Evolutionary conservation across 2,329 filamentous ascomycete species (phyloP).

Genomic region (Pseudopyrenochaeta lycopersici): DNA sequence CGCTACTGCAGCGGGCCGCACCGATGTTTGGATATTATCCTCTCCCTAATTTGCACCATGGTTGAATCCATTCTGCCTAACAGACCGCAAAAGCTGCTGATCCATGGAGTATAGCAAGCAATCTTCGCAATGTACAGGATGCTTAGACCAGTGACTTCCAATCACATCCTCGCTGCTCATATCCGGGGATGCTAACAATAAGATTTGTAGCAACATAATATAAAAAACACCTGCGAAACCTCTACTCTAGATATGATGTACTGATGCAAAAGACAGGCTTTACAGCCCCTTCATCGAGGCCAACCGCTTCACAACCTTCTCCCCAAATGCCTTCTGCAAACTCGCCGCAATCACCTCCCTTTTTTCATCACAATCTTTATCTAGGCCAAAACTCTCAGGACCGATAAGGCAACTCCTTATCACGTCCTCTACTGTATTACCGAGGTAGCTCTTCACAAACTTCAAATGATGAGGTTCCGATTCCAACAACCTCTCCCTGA

Average conservation of each 20-base stretch:
- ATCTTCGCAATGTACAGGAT: too few relatives aligned
- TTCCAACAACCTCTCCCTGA: slow-evolving; percentile 42
- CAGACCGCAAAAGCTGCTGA: too few relatives aligned
- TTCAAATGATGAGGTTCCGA: slow-evolving; percentile 25
- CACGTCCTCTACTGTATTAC: slow-evolving; percentile 34
- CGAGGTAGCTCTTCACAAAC: slow-evolving; percentile 36
- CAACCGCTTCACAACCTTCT: slow-evolving; percentile 41
- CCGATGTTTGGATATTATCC: too few relatives aligned
- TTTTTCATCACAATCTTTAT: slow-evolving; percentile 40
- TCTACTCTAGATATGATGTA: neutral
- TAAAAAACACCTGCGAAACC: too few relatives aligned
- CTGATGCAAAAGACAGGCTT: neutral
- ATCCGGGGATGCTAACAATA: too few relatives aligned
- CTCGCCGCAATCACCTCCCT: slow-evolving; percentile 36
- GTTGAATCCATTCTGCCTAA: too few relatives aligned
- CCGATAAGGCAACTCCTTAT: slow-evolving; percentile 43
- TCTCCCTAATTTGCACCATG: too few relatives aligned
- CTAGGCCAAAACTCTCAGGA: slow-evolving; percentile 38
- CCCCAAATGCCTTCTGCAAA: slow-evolving; percentile 43
- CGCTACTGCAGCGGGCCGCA: too few relatives aligned
- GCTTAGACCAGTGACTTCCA: too few relatives aligned
- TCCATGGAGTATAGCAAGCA: too few relatives aligned
- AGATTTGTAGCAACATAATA: too few relatives aligned
- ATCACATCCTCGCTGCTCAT: too few relatives aligned
- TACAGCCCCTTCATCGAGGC: slow-evolving; percentile 32